phyloP scores from a whole-genome alignment of 176 grass and related monocot species.

The Stipa capillata region DNA sequence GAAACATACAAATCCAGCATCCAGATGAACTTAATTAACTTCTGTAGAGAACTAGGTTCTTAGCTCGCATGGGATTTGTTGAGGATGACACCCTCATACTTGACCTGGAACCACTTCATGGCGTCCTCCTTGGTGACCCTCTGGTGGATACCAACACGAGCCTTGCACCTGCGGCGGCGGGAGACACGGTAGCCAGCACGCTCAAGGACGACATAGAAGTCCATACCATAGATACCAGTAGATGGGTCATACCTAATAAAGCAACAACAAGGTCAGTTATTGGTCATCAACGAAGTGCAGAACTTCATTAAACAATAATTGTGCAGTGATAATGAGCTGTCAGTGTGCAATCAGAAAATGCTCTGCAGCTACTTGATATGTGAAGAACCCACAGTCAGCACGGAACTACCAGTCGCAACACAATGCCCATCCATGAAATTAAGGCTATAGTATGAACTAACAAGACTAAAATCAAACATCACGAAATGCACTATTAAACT shows the following conservation, averaged over 20 bases:
- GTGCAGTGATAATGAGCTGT: not conserved
- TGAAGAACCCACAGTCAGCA: not conserved
- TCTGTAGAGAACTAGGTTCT: not conserved
- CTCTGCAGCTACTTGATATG: not conserved
- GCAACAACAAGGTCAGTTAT: not conserved
- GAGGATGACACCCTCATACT: slow-evolving; percentile 68
- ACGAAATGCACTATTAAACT: not conserved
- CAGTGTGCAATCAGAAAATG: not conserved
- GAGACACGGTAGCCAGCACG: slow-evolving; percentile 50
- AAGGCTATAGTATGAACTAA: not conserved
- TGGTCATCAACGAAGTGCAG: not conserved
- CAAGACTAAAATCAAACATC: not conserved
- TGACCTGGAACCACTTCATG: slow-evolving; percentile 79
- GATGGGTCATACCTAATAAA: slow-evolving; percentile 48
- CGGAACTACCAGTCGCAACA: not conserved
- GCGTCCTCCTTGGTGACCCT: slow-evolving; percentile 62
- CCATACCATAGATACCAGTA: slow-evolving; percentile 64
- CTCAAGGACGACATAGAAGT: slow-evolving; percentile 52
- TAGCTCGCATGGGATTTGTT: slow-evolving; percentile 50
- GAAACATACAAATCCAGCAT: slow-evolving; percentile 18
- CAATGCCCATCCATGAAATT: not conserved
- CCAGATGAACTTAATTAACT: slow-evolving; percentile 13
- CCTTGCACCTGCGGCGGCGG: slow-evolving; percentile 51
- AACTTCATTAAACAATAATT: not conserved
- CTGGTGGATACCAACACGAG: slow-evolving; percentile 51